Base-by-base conservation (phyloP, 73 alveolate species). In the Tetrahymena thermophila region DNA sequence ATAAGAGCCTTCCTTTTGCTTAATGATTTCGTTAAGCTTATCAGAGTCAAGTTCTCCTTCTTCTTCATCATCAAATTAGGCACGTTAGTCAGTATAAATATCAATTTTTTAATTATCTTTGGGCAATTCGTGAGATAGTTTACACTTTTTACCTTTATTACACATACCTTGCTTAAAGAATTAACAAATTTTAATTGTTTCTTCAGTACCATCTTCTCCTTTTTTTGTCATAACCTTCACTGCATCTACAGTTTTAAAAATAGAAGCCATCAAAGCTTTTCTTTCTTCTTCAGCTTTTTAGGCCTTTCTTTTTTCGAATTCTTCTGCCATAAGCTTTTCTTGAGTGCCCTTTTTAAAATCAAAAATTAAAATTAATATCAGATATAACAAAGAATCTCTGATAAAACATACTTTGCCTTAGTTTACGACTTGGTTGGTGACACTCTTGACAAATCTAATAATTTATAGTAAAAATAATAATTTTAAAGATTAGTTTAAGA, bases 91-190 rank as follows among this genome's bases (percentile, higher is more conserved):
- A 11, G 99, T 96, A 97, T 99, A 99, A 43, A 98, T 94, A 96
- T 99, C 99, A 57, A 98, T 97, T 35, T 98, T 98, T 42, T 98
- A 99, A 56, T 98, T 97, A 94, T 98, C 98, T 89, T 97, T 94
- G 58, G 96, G 96, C 95, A 98, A 94, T 93, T 98, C 99, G 93
- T 98, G 99, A 94, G 99, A 97, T 94, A 98, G 98, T 56, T 98
- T 98, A 94, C 99, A 98, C 96, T 98, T 98, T 93, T 98, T 98
- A 28, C 99, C 99, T 96, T 98, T 98, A 43, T 97, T 97, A 93
- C 99, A 98, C 37, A 84, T 93, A 71, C 98, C 99, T 85, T 98
- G 97, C 96, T 98, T 98, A 97, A 97, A 98, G 95, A 97, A 98
- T 94, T 98, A 98, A 94, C 99, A 98, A 56, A 98, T 85, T 21